These are phyloP conservation scores for Capsicum rhomboideum DNA, from an alignment of 257 asterid genomes.

Conservation along the genomic window DNA sequence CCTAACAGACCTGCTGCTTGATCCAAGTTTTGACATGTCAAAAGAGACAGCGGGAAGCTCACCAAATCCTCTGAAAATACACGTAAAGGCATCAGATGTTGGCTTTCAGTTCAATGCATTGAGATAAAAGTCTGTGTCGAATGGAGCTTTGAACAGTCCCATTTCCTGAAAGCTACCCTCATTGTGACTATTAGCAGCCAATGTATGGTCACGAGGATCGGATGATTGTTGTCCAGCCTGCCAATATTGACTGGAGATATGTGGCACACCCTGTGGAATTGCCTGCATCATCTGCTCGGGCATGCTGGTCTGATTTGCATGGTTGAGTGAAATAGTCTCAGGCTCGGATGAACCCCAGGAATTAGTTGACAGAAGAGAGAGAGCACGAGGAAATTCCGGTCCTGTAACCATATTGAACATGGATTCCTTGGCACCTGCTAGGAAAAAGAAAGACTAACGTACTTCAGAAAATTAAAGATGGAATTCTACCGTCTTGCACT, in stretches of 20 bases:
- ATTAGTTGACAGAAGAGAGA: constrained; percentile 96
- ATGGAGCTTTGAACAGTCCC: constrained; percentile 36
- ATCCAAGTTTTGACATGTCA: neutral
- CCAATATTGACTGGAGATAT: constrained; percentile 54
- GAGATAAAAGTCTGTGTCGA: constrained; percentile 39
- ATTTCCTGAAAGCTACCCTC: constrained; percentile 31
- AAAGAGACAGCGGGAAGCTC: neutral
- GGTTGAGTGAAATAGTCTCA: constrained; percentile 25
- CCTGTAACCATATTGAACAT: constrained; percentile 29
- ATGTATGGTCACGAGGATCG: constrained; percentile 18
- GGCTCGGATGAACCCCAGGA: constrained; percentile 56
- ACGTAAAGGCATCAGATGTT: neutral
- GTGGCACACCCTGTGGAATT: constrained; percentile 44
- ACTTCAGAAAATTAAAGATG: neutral
- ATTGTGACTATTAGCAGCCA: constrained; percentile 18
- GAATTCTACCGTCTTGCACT: neutral
- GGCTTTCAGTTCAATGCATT: constrained; percentile 28
- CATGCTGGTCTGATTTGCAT: constrained; percentile 18
- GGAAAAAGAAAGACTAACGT: neutral
- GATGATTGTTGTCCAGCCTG: constrained; percentile 31
- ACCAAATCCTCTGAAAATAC: neutral
- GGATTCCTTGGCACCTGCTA: constrained; percentile 58
- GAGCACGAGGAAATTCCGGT: constrained; percentile 66
- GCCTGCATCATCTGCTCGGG: constrained; percentile 31
- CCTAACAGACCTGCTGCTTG: neutral